Evolutionary conservation across 306 rosid genomes (phyloP), one percentile per base, ranked within the genome.

Genomic region (Quercus alba): DNA sequence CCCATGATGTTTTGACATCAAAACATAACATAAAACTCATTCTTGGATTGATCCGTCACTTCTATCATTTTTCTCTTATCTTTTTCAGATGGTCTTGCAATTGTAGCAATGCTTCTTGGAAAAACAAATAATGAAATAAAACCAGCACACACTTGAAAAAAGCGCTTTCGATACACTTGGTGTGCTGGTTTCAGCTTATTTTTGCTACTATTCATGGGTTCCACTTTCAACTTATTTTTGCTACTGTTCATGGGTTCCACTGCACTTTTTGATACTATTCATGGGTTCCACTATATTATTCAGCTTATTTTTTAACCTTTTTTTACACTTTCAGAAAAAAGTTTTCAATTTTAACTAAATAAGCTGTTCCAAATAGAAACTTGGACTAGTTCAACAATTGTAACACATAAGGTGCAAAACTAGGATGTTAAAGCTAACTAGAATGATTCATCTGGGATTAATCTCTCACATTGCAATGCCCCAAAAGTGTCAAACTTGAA

Each of bases 111-210:
- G 56, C 78, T 85, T 54, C 73, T 85, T 0, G 85, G 85, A 30
- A 81, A 85, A 81, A 85, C 88, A 31, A 78, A 85, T 28, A 85
- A 85, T 59, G 88, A 77, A 44, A 82, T 85, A 6, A 85, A 85
- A 72, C 78, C 77, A 85, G 83, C 78, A 78, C 81, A 5, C 73
- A 75, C 83, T 55, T 81, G 85, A 5, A 85, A 70, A 70, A 85
- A 55, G 61, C 73, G 78, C 73, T 20, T 41, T 11, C 70, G 51
- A 44, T 21, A 14, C 14, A 41, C 1, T 59, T 73, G 5, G 12
- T 5, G 2, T 35, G 8, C 0, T 1, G 23, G 23, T 35, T 35
- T 35, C 7, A 35, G 8, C 41, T 35, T 35, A 35, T 35, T 35
- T 33, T 35, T 35, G 2, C 0, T 35, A 35, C 2, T 35, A 35